These are phyloP conservation scores for Tylopilus sp. DNA, from an alignment of 768 basidiomycete species.

Conservation along the genomic window DNA sequence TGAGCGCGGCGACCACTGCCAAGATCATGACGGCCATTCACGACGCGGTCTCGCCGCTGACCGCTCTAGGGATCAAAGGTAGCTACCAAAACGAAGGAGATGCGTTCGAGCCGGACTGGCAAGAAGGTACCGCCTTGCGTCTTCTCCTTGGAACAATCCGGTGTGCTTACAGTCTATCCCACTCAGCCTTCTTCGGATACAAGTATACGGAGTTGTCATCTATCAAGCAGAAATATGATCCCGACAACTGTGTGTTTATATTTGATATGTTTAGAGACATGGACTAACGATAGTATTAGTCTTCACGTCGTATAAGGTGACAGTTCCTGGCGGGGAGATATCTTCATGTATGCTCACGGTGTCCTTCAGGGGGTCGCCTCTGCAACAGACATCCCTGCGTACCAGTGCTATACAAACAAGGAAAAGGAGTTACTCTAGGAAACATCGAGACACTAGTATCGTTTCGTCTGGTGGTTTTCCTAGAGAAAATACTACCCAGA, in stretches of 20 bases:
- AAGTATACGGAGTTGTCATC: slow-evolving; percentile 14
- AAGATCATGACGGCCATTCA: slow-evolving; percentile 6
- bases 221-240: slow-evolving; percentile 25
- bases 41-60: slow-evolving; percentile 10
- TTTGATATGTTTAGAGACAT: not conserved
- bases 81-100: slow-evolving; percentile 26
- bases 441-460: not conserved
- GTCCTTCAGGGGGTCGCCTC: slow-evolving; percentile 5
- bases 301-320: slow-evolving; percentile 20
- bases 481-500: too few species aligned
- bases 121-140: slow-evolving; percentile 6
- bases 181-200: slow-evolving; percentile 20
- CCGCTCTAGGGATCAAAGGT: slow-evolving; percentile 12
- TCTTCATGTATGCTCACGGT: not conserved
- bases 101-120: slow-evolving; percentile 19
- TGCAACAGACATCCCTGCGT: not conserved
- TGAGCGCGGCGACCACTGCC: not conserved
- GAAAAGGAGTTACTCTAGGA: slow-evolving; percentile 1
- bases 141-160: too few species aligned
- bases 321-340: too few species aligned
- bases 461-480: too few species aligned
- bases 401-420: slow-evolving; percentile 2
- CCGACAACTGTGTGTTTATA: slow-evolving; percentile 13
- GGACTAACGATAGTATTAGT: not conserved
- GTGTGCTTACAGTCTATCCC: not conserved